Percentiles rank a stretch among this genome's conserved stretches.
Conservation (phyloP, 352 stramenopile species). For the Globisporangium middletonii region DNA sequence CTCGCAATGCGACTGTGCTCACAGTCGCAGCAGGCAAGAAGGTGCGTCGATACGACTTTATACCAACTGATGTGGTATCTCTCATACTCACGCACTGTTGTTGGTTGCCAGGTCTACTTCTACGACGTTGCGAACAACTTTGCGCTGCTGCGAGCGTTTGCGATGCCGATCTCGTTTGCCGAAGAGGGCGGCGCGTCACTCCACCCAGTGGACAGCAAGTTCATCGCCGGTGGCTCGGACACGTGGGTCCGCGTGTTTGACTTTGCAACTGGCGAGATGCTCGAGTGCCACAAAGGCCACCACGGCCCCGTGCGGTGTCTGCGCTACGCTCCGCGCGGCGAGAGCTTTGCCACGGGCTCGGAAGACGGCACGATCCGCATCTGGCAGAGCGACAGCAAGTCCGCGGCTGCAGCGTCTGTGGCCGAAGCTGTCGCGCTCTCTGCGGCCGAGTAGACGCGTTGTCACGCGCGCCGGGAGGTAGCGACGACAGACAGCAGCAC, state of each 20-base stretch:
- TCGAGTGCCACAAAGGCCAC: constrained; percentile 97
- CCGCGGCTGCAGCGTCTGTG: constrained; percentile 55
- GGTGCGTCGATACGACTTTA: constrained; percentile 15
- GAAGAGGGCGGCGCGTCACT: constrained; percentile 90
- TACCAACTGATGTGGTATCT: background rate
- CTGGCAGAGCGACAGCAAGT: constrained; percentile 86
- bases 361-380: constrained; percentile 98
- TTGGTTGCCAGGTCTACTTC: constrained; percentile 83
- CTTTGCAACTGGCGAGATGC: constrained; percentile 83
- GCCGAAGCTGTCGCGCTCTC: constrained; percentile 22
- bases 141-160: constrained; percentile 58
- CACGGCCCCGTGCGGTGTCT: constrained; percentile 96
- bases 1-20: constrained; percentile 57
- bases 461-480: background rate
- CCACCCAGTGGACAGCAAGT: constrained; percentile 75
- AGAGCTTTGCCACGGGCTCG: constrained; percentile 93
- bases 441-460: constrained; percentile 4
- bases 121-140: constrained; percentile 80
- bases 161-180: constrained; percentile 88
- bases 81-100: background rate
- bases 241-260: constrained; percentile 98
- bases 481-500: constrained; percentile 1
- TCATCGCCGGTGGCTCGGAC: constrained; percentile 92
- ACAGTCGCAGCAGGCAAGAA: constrained; percentile 91
- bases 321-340: constrained; percentile 90